These are phyloP conservation scores for Alopecurus myosuroides DNA, from an alignment of 176 grass and related monocot species.

Conservation along the genomic window DNA sequence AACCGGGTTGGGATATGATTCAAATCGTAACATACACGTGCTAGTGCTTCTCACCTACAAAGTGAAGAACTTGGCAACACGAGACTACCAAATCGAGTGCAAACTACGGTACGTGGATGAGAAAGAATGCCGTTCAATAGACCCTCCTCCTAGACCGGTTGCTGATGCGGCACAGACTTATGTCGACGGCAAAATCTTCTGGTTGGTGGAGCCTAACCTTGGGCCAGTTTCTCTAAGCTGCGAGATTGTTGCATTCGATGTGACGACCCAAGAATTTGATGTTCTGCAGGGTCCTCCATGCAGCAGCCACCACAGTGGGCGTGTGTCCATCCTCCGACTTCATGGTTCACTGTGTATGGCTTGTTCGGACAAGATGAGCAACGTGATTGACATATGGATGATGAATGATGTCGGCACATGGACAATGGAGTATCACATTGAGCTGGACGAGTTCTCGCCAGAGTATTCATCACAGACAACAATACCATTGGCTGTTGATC, in stretches of 20 bases:
- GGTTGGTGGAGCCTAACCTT: background rate
- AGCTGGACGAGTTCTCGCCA: too few relatives aligned
- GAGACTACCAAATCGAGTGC: background rate
- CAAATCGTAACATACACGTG: background rate
- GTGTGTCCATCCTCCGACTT: background rate
- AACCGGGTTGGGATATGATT: background rate
- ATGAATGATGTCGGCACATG: too few relatives aligned
- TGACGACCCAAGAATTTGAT: background rate
- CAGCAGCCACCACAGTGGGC: background rate
- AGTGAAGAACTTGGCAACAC: background rate
- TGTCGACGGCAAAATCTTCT: background rate
- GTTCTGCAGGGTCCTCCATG: background rate
- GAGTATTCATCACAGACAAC: too few relatives aligned
- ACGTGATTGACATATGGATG: too few relatives aligned
- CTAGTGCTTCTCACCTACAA: background rate
- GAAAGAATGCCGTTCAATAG: background rate
- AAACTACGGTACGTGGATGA: background rate
- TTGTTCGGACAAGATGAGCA: too few relatives aligned
- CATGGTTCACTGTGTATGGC: background rate
- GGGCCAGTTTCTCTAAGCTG: background rate
- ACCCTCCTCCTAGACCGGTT: background rate
- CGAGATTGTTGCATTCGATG: background rate
- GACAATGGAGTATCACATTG: too few relatives aligned
- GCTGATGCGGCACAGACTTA: background rate
- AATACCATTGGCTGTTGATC: too few relatives aligned